Base-by-base conservation (phyloP, 768 basidiomycete genomes). In the Paxillus ammoniavirescens region DNA sequence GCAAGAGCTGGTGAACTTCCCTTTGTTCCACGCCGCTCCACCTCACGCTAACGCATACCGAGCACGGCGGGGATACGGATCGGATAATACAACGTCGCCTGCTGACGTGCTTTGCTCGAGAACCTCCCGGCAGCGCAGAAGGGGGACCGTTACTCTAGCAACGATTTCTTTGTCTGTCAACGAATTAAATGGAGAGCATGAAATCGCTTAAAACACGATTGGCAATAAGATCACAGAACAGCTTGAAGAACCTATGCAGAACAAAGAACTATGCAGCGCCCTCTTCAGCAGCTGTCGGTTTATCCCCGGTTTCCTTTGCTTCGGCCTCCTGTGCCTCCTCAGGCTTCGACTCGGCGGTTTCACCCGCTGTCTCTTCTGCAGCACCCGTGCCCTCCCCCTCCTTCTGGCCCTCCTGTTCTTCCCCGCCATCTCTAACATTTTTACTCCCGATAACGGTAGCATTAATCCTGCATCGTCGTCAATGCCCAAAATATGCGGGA, bases 371-470 rank as follows among this genome's bases (percentile, higher is more conserved):
- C 52, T 69, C 71, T n/a, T 65, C 67, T 41, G 61, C 68, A n/a
- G 61, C 55, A 33, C 50, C 21, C 21, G 21, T 21, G 21, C 66
- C 49, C 26, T 56, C 55, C 57, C 45, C 53, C 15, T 68, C 66
- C n/a, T 69, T 66, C 41, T 69, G 73, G 14, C 56, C 68, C 18
- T 70, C 66, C 5, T 60, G 71, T 42, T 72, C 75, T 28, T 67
- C 72, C 2, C 57, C 73, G 18, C 55, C 72, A 9, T 73, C 74
- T 55, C 72, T 75, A 3, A 76, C 75, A 42, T 75, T 74, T 69
- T 88, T 88, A 68, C 86, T 88, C 1, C 85, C 86, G 40, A 85
- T 65, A 30, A 91, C 88, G 33, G 84, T 85, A 28, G 88, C 89
- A 65, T 90, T 91, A 60, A 91, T 79, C 13, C 89, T 91, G 54